These are phyloP conservation scores for Epichloe gansuensis DNA, from an alignment of 2,329 filamentous ascomycete species.

Conservation along the genomic window DNA sequence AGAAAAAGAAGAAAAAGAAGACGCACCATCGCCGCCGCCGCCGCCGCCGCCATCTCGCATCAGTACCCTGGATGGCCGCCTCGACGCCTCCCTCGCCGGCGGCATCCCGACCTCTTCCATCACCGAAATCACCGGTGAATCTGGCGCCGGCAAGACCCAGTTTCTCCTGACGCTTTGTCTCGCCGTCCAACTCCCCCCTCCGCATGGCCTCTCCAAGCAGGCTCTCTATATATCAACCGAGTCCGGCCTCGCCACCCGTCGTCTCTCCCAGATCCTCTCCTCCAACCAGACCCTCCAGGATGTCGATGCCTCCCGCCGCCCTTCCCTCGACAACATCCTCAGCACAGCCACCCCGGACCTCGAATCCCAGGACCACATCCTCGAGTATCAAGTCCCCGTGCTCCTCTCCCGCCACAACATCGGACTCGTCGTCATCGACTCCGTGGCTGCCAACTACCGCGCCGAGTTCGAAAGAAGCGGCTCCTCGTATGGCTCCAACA, in stretches of 20 bases:
- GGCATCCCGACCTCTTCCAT: slow-evolving; percentile 72
- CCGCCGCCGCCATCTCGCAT: slow-evolving; percentile 28
- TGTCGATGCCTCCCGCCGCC: slow-evolving; percentile 18
- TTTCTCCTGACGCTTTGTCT: slow-evolving; percentile 77
- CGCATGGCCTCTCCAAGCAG: slow-evolving; percentile 56
- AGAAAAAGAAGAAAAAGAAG: too few species aligned
- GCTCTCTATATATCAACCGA: slow-evolving; percentile 93
- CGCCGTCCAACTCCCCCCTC: slow-evolving; percentile 66
- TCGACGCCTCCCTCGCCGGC: slow-evolving; percentile 61
- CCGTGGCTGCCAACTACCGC: slow-evolving; percentile 88
- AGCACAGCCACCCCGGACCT: slow-evolving; percentile 78
- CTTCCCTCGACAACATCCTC: slow-evolving; percentile 64
- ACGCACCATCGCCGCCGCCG: not conserved
- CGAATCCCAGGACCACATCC: slow-evolving; percentile 89
- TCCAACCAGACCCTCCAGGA: slow-evolving; percentile 47
- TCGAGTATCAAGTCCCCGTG: slow-evolving; percentile 83
- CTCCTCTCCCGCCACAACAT: slow-evolving; percentile 63
- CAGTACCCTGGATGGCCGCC: slow-evolving; percentile 62
- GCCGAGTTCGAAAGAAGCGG: slow-evolving; percentile 65
- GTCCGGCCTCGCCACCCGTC: slow-evolving; percentile 66
- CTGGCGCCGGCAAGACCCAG: slow-evolving; percentile 90
- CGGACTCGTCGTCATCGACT: slow-evolving; percentile 78
- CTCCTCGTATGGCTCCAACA: slow-evolving; percentile 33
- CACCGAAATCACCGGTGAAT: slow-evolving; percentile 86
- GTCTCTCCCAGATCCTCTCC: slow-evolving; percentile 66